phyloP scores from a whole-genome alignment of 768 basidiomycete genomes.

The Candolleomyces aberdarensis region DNA sequence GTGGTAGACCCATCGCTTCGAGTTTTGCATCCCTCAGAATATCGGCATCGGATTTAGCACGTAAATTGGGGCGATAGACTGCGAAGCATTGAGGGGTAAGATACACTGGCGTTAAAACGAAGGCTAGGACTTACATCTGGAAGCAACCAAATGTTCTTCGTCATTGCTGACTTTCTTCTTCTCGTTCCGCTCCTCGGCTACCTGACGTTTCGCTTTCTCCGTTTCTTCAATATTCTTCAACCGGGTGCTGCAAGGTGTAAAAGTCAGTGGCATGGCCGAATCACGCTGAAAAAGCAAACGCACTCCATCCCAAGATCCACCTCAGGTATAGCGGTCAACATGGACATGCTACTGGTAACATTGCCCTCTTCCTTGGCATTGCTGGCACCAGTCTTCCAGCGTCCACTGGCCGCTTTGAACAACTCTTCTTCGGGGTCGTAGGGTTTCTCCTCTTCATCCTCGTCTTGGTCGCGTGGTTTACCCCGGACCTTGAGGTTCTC shows the following conservation, averaged over 20 bases:
- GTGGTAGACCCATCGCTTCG: conserved; percentile 77
- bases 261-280: neutral
- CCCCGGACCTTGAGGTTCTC: conserved; percentile 81
- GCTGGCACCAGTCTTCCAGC: conserved; percentile 57
- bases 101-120: conserved; percentile 5
- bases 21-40: conserved; percentile 86
- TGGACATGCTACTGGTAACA: conserved; percentile 88
- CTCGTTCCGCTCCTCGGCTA: conserved; percentile 70
- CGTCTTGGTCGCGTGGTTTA: conserved; percentile 46
- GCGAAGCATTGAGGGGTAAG: neutral
- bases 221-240: conserved; percentile 97
- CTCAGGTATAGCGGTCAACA: conserved; percentile 98
- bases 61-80: conserved; percentile 86
- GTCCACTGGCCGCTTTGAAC: conserved; percentile 44
- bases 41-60: conserved; percentile 82
- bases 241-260: conserved; percentile 53
- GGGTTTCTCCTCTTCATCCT: conserved; percentile 40
- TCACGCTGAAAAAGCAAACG: conserved; percentile 29
- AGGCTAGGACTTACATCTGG: conserved; percentile 67
- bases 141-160: conserved; percentile 81
- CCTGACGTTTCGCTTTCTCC: conserved; percentile 89
- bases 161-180: conserved; percentile 54
- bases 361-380: conserved; percentile 80
- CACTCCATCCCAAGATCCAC: conserved; percentile 99
- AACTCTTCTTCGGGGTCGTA: conserved; percentile 78